Conservation (phyloP, 805 yeast species). For the Novakomyces olei region DNA sequence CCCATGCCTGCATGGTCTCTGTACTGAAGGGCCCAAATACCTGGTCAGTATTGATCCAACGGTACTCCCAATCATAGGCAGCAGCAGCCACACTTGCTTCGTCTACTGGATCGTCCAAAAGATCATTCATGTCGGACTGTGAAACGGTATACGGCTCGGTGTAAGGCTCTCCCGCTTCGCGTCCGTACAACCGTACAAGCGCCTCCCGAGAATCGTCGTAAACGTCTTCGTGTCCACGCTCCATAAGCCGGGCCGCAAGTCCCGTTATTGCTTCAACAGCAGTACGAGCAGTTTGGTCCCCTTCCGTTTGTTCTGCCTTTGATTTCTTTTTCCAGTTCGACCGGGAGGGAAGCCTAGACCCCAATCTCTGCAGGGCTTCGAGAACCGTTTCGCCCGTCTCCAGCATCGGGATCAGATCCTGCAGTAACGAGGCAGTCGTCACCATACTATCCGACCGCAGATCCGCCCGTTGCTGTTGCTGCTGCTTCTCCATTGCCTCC, state of each 20-base stretch:
- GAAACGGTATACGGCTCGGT: too few species aligned
- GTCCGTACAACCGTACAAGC: slow-evolving; percentile 23
- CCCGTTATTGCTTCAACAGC: slow-evolving; percentile 26
- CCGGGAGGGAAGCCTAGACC: slow-evolving; percentile 8
- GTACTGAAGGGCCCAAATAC: slow-evolving; percentile 1
- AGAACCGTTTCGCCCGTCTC: slow-evolving; percentile 38
- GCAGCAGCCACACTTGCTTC: background rate
- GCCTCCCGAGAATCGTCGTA: slow-evolving; percentile 39
- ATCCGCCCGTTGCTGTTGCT: slow-evolving; percentile 6
- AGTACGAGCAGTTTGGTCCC: slow-evolving; percentile 11
- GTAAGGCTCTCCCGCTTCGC: slow-evolving; percentile 22
- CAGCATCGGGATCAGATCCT: slow-evolving; percentile 21
- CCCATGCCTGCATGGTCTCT: slow-evolving; percentile 1
- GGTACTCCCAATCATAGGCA: background rate
- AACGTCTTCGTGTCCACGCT: slow-evolving; percentile 21
- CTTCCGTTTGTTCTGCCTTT: slow-evolving; percentile 7
- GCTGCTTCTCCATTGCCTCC: slow-evolving; percentile 15
- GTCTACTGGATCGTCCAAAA: background rate
- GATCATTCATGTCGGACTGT: too few species aligned
- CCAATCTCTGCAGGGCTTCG: slow-evolving; percentile 26
- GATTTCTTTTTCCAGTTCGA: slow-evolving; percentile 8
- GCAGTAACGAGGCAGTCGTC: slow-evolving; percentile 13
- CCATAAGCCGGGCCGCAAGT: slow-evolving; percentile 23
- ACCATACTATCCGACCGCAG: slow-evolving; percentile 4
- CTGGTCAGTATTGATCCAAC: background rate